Evolutionary conservation across 106 monocot genomes (phyloP), one percentile per base, ranked within the genome.

Genomic region (Vanilla planifolia): DNA sequence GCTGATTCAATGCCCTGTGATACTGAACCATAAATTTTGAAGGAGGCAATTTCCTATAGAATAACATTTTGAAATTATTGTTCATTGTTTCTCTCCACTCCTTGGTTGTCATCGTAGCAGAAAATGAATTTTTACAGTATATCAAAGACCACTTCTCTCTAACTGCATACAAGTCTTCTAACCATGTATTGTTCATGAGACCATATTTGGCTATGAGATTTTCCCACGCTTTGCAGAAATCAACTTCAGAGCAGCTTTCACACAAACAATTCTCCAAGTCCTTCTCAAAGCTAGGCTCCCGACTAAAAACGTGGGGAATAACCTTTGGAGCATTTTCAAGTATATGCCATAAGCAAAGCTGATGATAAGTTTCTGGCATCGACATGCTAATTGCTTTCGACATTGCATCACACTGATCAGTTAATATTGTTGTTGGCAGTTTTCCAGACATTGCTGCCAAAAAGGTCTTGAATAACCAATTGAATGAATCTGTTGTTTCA

Each of bases 381-480:
- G 53, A 41, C 55, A 62, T 48, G 56, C 44, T 36, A 24, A 72
- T 72, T 52, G 80, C 80, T 33, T 68, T 61, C 43, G 71, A 52
- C 20, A 76, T 46, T 39, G 66, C 72, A 35, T 34, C 26, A 51
- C 59, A 70, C 1, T 44, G 30, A 70, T 79, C 79, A 3, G 79
- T 88, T 1, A 82, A 60, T 17, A 88, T 67, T 5, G 76, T 72
- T 53, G 33, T 73, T 2, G 87, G 79, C 16, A 76, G 73, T 47
- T 55, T 75, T 51, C 70, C 87, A 55, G 59, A 73, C 87, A 88
- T 88, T 20, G 75, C 79, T n/a, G 61, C 48, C 41, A 76, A 34
- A 51, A 79, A 80, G 7, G 70, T 70, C 27, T 63, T 68, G 33
- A 88, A 79, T 26, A 83, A 68, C 83, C 83, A 83, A 48, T 37